Evolutionary conservation across 768 basidiomycete species (phyloP), one percentile per base, ranked within the genome.

Genomic region (Xerocomus brunneocitrinus): DNA sequence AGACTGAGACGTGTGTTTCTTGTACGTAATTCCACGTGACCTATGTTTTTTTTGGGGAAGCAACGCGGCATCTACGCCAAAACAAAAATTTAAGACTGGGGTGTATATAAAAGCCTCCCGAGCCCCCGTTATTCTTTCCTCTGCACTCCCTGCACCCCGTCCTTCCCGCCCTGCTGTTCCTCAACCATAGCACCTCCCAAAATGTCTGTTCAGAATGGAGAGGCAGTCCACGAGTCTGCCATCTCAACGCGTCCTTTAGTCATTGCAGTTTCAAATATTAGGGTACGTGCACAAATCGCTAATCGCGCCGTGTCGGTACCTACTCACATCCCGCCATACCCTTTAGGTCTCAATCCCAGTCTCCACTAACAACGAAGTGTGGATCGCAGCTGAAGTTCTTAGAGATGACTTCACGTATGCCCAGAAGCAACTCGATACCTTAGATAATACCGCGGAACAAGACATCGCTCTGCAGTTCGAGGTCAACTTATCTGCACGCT

Each of bases 351-450:
- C 89, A 57, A 84, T 98, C 70, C 92, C 91, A 43, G 89, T 97
- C 54, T 85, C 91, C 43, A 84, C 89, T n/a, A 73, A 76, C 36
- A 58, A 76, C 59, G 84, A 93, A 70, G 83, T 91, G 71, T 97
- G 95, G 94, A 91, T 93, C 66, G 81, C 84, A 50, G 93, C 94
- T 48, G 93, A 95, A 74, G 84, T 94, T 64, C 82, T 95, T 53
- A 79, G 89, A 64, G 93, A 97, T 64, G 90, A 94, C 55, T 98
- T 95, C 68, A 72, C 78, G 52, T 82, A 91, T 70, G 70, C 78
- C 51, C 81, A 83, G 66, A 76, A 76, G 31, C 78, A 76, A 68
- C 58, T 79, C 69, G 80, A 86, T 68, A 74, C 78, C 59, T 72
- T 79, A 64, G 82, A 82, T 66, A 75, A 73, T 51, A 74, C 78